These are phyloP conservation scores for Globisporangium middletonii DNA, from an alignment of 352 stramenopile genomes.

Conservation along the genomic window DNA sequence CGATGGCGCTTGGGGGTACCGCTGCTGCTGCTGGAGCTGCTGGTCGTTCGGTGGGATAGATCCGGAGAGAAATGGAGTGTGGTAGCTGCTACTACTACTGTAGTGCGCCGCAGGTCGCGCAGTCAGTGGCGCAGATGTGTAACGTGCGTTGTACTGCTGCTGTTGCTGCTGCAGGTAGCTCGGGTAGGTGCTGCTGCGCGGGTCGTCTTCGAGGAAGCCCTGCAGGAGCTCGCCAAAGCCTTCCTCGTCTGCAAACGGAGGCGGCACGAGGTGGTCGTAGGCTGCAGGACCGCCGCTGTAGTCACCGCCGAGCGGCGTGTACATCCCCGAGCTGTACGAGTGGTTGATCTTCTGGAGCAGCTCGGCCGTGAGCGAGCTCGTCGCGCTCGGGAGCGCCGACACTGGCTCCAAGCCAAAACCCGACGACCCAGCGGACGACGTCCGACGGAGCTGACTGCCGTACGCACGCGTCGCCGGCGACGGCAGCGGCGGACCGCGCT, in stretches of 20 bases:
- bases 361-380: conserved; percentile 7
- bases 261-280: conserved; percentile 57
- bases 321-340: conserved; percentile 19
- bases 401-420: conserved; percentile 12
- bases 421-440: conserved; percentile 1
- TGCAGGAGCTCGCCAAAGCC: conserved; percentile 63
- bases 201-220: conserved; percentile 66
- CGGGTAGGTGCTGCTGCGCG: conserved; percentile 18
- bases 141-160: conserved; percentile 9
- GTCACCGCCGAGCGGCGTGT: conserved; percentile 22
- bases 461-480: conserved; percentile 21
- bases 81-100: conserved; percentile 1
- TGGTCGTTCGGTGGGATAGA: conserved; percentile 1
- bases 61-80: conserved; percentile 1
- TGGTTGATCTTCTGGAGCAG: conserved; percentile 18
- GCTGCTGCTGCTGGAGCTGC: conserved; percentile 17
- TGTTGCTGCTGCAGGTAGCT: conserved; percentile 21
- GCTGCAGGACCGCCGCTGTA: conserved; percentile 13
- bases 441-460: conserved; percentile 8
- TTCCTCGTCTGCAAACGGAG: conserved; percentile 57
- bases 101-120: conserved; percentile 4
- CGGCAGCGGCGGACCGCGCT: conserved; percentile 15
- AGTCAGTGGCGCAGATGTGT: neutral
- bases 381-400: neutral
- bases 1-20: conserved; percentile 14